phyloP scores from a whole-genome alignment of 1,284 basidiomycete species.

The Tetrapyrgos nigripes region DNA sequence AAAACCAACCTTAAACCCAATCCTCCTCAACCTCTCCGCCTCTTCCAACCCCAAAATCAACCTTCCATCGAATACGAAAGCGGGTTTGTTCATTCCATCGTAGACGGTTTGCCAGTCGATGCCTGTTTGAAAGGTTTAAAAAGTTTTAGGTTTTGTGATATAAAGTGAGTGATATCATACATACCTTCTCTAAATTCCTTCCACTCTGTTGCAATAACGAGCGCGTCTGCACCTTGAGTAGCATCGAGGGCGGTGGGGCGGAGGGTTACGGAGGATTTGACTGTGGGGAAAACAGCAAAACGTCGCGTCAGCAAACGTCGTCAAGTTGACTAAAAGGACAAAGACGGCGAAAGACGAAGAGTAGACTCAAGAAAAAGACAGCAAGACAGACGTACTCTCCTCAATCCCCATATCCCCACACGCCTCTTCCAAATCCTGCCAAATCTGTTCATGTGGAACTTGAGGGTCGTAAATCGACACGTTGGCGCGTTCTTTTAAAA shows the following conservation, averaged over 20 bases:
- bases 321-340: too few species aligned
- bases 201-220: conserved; percentile 95
- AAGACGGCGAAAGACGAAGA: too few species aligned
- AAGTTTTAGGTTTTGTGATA: too few species aligned
- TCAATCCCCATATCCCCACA: conserved; percentile 62
- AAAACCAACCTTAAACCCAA: conserved; percentile 89
- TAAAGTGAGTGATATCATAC: too few species aligned
- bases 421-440: conserved; percentile 76
- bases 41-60: conserved; percentile 75
- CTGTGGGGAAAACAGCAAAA: conserved; percentile 40
- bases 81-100: conserved; percentile 92
- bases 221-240: conserved; percentile 88
- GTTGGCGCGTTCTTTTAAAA: conserved; percentile 88
- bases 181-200: conserved; percentile 92
- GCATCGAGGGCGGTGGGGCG: conserved; percentile 83
- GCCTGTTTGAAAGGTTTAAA: too few species aligned
- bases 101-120: conserved; percentile 93
- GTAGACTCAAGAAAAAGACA: neutral
- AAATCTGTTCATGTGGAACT: conserved; percentile 76
- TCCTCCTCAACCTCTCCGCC: conserved; percentile 77
- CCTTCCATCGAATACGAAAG: conserved; percentile 94
- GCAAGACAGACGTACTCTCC: conserved; percentile 52
- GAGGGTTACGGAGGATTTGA: conserved; percentile 90
- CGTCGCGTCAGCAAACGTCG: neutral
- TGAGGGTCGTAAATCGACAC: conserved; percentile 95